These are phyloP conservation scores for Penicillium sp. DNA, from an alignment of 2,329 filamentous ascomycete species.

Conservation along the genomic window DNA sequence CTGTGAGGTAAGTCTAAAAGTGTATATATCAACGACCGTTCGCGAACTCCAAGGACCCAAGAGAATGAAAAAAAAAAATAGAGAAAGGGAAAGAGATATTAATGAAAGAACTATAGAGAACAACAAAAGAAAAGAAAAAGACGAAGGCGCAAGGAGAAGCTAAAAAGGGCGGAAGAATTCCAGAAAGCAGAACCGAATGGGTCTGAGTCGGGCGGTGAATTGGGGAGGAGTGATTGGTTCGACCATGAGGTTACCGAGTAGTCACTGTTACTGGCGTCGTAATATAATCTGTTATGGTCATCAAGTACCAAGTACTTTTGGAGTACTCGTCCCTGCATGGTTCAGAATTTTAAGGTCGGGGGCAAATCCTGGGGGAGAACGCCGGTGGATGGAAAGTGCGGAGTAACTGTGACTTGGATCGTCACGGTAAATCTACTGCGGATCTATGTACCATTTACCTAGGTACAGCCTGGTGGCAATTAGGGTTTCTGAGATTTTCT, in stretches of 20 bases:
- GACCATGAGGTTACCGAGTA: not conserved
- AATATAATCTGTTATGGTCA: accelerated
- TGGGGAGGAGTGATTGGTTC: slow-evolving; percentile 8
- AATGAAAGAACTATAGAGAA: slow-evolving; percentile 16
- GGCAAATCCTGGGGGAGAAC: slow-evolving; percentile 18
- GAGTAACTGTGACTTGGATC: slow-evolving; percentile 20
- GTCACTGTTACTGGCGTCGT: not conserved
- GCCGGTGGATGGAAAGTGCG: slow-evolving; percentile 1
- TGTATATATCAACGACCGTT: slow-evolving; percentile 8
- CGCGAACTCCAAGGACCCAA: slow-evolving; percentile 13
- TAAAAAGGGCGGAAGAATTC: slow-evolving; percentile 20
- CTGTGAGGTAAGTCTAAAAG: slow-evolving; percentile 12
- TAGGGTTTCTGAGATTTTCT: not conserved
- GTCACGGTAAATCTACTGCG: not conserved
- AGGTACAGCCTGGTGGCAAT: slow-evolving; percentile 12
- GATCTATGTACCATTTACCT: slow-evolving; percentile 16
- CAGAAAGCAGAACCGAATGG: slow-evolving; percentile 15
- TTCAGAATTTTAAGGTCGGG: slow-evolving; percentile 10
- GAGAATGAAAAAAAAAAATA: slow-evolving; percentile 5
- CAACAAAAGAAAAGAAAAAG: slow-evolving; percentile 10
- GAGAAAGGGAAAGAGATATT: slow-evolving; percentile 6
- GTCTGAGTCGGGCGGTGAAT: slow-evolving; percentile 26
- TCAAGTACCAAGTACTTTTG: slow-evolving; percentile 7
- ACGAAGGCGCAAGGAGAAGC: slow-evolving; percentile 18
- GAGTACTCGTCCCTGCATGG: not conserved